A percentile compares a stretch with the other conserved stretches of the same genome.
These are phyloP conservation scores for Claviceps cyperi DNA, from an alignment of 2,329 filamentous ascomycete genomes.

Conservation along the genomic window DNA sequence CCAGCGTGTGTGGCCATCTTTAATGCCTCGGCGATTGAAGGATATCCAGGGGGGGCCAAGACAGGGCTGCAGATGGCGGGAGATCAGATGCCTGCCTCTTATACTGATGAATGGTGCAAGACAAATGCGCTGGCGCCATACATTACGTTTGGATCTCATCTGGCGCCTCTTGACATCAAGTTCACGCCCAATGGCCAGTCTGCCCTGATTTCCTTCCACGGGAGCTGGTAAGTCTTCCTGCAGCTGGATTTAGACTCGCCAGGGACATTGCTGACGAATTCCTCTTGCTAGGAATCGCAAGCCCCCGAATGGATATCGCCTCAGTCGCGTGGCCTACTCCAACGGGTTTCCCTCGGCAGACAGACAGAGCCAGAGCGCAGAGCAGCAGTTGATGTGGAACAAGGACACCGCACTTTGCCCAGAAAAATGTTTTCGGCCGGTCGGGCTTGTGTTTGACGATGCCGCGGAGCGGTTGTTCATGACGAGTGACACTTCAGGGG, in stretches of 20 bases:
- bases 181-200: slow-evolving; percentile 40
- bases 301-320: slow-evolving; percentile 23
- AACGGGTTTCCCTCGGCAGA: slow-evolving; percentile 20
- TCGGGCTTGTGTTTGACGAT: slow-evolving; percentile 27
- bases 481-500: slow-evolving; percentile 37
- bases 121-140: slow-evolving; percentile 9
- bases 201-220: slow-evolving; percentile 49
- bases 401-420: slow-evolving; percentile 30
- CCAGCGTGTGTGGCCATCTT: slow-evolving; percentile 48
- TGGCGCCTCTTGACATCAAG: slow-evolving; percentile 49
- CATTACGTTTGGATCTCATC: slow-evolving; percentile 31
- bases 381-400: slow-evolving; percentile 35
- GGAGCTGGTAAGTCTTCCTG: slow-evolving; percentile 31
- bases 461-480: slow-evolving; percentile 33
- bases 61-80: slow-evolving; percentile 13
- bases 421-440: slow-evolving; percentile 35
- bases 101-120: slow-evolving; percentile 12
- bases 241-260: neutral
- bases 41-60: slow-evolving; percentile 18
- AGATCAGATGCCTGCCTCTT: slow-evolving; percentile 9
- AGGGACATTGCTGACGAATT: neutral
- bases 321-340: slow-evolving; percentile 22
- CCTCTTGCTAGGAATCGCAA: slow-evolving; percentile 15
- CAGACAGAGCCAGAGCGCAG: slow-evolving; percentile 24
- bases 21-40: slow-evolving; percentile 20